phyloP scores from a whole-genome alignment of 1,284 basidiomycete genomes.

The Melampsora americana region DNA sequence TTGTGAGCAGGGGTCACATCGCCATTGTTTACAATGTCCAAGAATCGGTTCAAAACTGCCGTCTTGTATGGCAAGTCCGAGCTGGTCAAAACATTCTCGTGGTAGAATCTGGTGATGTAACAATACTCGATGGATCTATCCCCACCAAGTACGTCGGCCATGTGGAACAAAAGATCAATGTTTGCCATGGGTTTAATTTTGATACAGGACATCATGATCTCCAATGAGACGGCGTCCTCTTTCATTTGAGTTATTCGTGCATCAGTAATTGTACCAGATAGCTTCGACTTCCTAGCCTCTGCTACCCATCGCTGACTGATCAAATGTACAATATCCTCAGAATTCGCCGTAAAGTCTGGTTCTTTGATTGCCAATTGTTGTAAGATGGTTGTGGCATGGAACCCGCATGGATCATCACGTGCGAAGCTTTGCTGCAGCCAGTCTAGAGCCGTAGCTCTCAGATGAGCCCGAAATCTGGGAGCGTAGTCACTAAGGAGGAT shows the following conservation, averaged over 20 bases:
- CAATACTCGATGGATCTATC: constrained; percentile 78
- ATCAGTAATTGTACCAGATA: constrained; percentile 58
- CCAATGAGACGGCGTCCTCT: constrained; percentile 68
- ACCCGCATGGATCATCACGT: constrained; percentile 10
- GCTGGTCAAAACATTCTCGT: constrained; percentile 70
- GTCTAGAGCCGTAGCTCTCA: constrained; percentile 10
- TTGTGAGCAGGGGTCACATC: constrained; percentile 73
- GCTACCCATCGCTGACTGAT: constrained; percentile 44
- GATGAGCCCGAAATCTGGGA: constrained; percentile 49
- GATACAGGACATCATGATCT: constrained; percentile 67
- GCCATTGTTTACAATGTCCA: constrained; percentile 74
- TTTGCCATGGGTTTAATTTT: constrained; percentile 66
- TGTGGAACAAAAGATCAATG: constrained; percentile 82
- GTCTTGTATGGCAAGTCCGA: constrained; percentile 66
- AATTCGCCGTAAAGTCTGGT: constrained; percentile 23
- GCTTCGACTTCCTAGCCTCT: constrained; percentile 48
- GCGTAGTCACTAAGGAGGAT: constrained; percentile 50
- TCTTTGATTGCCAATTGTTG: constrained; percentile 39
- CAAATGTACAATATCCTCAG: constrained; percentile 27
- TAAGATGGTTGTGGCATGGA: constrained; percentile 38
- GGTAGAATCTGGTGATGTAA: constrained; percentile 79
- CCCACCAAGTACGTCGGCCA: constrained; percentile 78
- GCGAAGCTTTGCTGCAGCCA: constrained; percentile 42
- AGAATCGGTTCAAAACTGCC: constrained; percentile 77
- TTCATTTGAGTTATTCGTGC: constrained; percentile 56